Base-by-base conservation (phyloP, 2,329 filamentous ascomycete genomes). In the Pseudohalonectria lignicola region DNA sequence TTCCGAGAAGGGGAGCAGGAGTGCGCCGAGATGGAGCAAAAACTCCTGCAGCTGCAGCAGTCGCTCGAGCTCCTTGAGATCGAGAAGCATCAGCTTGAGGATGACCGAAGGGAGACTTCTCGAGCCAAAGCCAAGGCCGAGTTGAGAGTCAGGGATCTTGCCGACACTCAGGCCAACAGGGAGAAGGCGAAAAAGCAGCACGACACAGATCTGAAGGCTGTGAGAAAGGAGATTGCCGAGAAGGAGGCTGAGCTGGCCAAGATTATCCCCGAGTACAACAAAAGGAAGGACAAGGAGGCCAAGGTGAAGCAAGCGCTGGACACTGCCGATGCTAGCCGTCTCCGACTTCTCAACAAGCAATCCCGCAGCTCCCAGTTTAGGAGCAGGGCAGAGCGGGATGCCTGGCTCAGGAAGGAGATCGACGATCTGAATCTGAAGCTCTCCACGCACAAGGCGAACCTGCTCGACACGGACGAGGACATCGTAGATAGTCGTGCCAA, bases 311-410 rank as follows among this genome's bases (percentile, higher is more conserved):
- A 79, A 39, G 76, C 82, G 42, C 69, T 96, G 10, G 82, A 87
- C 34, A 70, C 82, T 36, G 82, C 82, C 1, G 83, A 93, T 50
- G 80, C 80, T 7, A 72, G 75, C 5, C 74, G 85, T 31, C 78
- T 83, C 46, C 79, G 88, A 28, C 72, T 98, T 7, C 86, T 94
- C 53, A 85, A 84, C 36, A 98, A 98, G 58, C 90, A 98, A 60
- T 86, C 82, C 31, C 81, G 90, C 33, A 87, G 83, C 47, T 82
- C 83, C 15, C 82, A 86, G 44, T 98, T 94, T 59, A 82, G 74
- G 53, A 93, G 78, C 56, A 94, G 94, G 64, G 74, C 76, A 8
- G 86, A 96, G 54, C 80, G 93, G 31, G 90, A 98, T 56, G 74
- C 76, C 26, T 95, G 77, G 69, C 66, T 98, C 36, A 77, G 76